phyloP scores from a whole-genome alignment of 164 flowering plant species.

The Umbellularia californica region DNA sequence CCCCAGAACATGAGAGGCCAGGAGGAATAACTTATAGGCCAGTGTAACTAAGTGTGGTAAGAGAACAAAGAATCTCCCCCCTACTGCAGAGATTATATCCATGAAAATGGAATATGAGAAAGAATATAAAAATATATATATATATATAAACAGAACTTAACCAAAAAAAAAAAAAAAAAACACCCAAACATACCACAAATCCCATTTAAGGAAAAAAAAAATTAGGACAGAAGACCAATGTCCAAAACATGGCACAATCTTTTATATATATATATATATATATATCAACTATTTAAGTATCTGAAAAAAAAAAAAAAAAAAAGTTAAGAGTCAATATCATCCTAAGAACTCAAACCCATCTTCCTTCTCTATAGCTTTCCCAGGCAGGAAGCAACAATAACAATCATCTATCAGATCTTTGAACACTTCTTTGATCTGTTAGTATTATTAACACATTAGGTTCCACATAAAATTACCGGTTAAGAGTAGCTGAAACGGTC shows the following conservation, averaged over 20 bases:
- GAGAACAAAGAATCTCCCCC: not conserved
- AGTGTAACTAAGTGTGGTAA: not conserved
- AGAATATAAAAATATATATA: not conserved
- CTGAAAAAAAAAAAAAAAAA: no score
- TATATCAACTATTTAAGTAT: not conserved
- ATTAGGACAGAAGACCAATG: not conserved
- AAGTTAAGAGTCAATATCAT: not conserved
- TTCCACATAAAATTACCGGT: slow-evolving; percentile 45
- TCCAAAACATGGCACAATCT: not conserved
- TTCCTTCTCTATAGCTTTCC: not conserved
- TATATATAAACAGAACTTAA: not conserved
- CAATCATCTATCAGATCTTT: not conserved
- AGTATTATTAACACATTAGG: not conserved
- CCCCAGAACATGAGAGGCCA: not conserved
- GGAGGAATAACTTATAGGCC: not conserved
- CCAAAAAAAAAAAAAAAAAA: not conserved
- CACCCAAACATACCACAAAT: not conserved
- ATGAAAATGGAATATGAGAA: not conserved
- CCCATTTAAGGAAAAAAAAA: no score
- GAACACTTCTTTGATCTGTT: not conserved
- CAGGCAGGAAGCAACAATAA: not conserved
- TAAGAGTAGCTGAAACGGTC: slow-evolving; percentile 96
- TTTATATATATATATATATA: not conserved
- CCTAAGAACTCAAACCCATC: not conserved
- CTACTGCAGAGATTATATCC: not conserved